Evolutionary conservation across 208 protist genomes (phyloP).

Genomic region (Trypanosoma boissoni): DNA sequence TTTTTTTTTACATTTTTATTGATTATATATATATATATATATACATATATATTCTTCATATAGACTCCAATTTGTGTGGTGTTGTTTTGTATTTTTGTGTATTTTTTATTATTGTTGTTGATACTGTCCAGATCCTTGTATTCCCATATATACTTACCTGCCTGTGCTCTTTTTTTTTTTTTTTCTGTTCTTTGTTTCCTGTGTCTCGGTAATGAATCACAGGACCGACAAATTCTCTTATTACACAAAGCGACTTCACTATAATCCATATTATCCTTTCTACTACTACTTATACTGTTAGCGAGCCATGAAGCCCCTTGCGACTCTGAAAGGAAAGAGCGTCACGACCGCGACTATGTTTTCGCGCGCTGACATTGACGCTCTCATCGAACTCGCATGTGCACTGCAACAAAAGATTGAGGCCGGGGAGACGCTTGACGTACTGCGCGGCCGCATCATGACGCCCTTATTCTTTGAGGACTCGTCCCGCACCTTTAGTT

Average conservation of each 20-base stretch:
- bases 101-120: no score
- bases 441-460: conserved; percentile 74
- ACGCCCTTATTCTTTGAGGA: conserved; percentile 88
- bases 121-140: no score
- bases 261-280: no score
- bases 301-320: conserved; percentile 32
- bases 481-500: conserved; percentile 71
- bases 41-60: not conserved
- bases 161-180: no score
- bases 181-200: no score
- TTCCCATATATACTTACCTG: no score
- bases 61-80: no score
- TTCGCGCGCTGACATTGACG: conserved; percentile 60
- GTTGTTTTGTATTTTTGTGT: conserved; percentile 6
- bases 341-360: conserved; percentile 70
- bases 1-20: conserved; percentile 10
- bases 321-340: conserved; percentile 62
- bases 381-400: conserved; percentile 56
- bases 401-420: conserved; percentile 44
- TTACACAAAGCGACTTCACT: no score
- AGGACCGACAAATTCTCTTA: no score
- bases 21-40: conserved; percentile 14
- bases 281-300: no score
- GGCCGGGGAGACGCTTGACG: conserved; percentile 43
- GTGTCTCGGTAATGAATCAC: no score